These are phyloP conservation scores for Fusarium beomiforme DNA, from an alignment of 2,329 filamentous ascomycete species.

Conservation along the genomic window DNA sequence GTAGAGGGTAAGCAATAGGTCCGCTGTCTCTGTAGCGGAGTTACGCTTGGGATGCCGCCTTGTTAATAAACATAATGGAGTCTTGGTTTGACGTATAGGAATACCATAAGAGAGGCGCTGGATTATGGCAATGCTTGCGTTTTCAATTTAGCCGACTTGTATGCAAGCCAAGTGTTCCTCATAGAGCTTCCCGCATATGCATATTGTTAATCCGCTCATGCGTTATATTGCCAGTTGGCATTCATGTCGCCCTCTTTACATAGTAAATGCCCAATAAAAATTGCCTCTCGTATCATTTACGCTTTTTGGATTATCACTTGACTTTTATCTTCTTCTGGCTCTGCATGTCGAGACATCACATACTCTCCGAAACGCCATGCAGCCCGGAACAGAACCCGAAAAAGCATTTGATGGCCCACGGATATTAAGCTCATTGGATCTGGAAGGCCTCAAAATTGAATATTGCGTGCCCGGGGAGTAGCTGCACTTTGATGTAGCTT, in stretches of 20 bases:
- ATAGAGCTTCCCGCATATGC: neutral
- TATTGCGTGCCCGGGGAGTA: fast-evolving
- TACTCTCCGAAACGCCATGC: neutral
- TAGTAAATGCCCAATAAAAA: neutral
- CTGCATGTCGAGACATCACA: neutral
- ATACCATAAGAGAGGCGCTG: fast-evolving
- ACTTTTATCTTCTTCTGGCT: neutral
- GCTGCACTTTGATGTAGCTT: neutral
- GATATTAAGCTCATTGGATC: fast-evolving
- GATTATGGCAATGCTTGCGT: fast-evolving
- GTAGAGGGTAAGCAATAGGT: no score
- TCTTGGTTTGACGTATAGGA: no score
- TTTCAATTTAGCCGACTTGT: neutral
- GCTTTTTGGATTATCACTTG: neutral
- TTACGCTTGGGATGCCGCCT: fast-evolving
- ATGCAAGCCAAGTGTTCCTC: neutral
- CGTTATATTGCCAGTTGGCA: neutral
- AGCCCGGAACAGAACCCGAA: neutral
- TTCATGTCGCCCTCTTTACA: fast-evolving
- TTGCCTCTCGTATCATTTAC: fast-evolving
- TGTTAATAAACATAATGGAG: neutral
- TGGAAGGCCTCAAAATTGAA: neutral
- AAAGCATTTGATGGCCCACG: fast-evolving
- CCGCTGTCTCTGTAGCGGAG: fast-evolving
- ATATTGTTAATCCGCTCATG: neutral